Evolutionary conservation across 345 rosid genomes (phyloP).

Genomic region (Syzygium jambos): DNA sequence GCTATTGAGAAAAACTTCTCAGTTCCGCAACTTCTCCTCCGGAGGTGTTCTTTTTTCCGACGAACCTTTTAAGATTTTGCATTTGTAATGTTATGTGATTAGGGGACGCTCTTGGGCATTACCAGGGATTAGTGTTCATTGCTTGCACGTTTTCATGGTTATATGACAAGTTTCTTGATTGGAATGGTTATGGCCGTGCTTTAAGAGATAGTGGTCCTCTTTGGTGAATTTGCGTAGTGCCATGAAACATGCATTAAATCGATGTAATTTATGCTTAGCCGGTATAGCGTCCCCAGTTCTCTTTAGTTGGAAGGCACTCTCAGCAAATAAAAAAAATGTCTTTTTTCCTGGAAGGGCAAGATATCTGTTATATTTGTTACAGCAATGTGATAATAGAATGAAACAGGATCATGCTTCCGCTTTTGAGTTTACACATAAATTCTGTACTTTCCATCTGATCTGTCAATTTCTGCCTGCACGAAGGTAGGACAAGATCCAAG

Average conservation of each 20-base stretch:
- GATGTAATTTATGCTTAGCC: background rate
- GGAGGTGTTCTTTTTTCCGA: slow-evolving; percentile 26
- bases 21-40: slow-evolving; percentile 40
- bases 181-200: background rate
- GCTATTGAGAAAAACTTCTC: slow-evolving; percentile 36
- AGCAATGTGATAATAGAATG: background rate
- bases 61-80: background rate
- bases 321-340: background rate
- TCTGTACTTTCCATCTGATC: background rate
- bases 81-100: background rate
- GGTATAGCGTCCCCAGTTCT: background rate
- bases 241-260: background rate
- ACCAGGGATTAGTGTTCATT: background rate
- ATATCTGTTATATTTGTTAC: background rate
- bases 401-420: background rate
- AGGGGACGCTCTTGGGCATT: background rate
- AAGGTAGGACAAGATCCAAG: slow-evolving; percentile 64
- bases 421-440: background rate
- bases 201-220: background rate
- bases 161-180: background rate
- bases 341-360: background rate
- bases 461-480: background rate
- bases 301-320: background rate
- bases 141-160: background rate
- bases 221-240: background rate